These are phyloP conservation scores for Luffa aegyptiaca DNA, from an alignment of 306 rosid species.

Conservation along the genomic window DNA sequence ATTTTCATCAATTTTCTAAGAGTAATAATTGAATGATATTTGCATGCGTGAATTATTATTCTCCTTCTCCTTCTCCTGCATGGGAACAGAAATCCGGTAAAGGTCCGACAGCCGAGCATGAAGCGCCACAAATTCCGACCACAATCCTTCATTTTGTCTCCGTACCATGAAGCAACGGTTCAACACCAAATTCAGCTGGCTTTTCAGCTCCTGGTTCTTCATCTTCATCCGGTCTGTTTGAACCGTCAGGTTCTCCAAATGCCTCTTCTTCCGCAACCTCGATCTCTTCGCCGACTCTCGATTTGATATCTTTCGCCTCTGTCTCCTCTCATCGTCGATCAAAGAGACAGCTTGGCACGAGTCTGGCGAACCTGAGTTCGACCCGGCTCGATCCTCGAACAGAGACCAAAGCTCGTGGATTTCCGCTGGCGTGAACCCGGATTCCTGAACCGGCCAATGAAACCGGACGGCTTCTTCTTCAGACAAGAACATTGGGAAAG, in stretches of 20 bases:
- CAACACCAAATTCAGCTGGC: not conserved
- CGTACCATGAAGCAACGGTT: not conserved
- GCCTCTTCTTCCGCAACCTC: conserved; percentile 10
- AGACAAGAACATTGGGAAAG: not conserved
- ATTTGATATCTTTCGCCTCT: conserved; percentile 5
- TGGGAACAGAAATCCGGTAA: not conserved
- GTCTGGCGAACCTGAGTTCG: not conserved
- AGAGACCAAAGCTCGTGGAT: conserved; percentile 9
- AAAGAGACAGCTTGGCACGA: not conserved
- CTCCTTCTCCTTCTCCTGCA: not conserved
- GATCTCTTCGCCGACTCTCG: conserved; percentile 13
- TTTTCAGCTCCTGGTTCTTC: conserved; percentile 6
- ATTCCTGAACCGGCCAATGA: not conserved
- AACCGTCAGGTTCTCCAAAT: conserved; percentile 8
- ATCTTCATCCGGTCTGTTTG: conserved; percentile 5
- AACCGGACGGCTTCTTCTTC: not conserved
- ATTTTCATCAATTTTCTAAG: not conserved
- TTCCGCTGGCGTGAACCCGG: not conserved
- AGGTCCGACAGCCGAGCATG: conserved; percentile 3
- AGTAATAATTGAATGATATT: not conserved
- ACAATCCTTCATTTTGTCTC: conserved; percentile 4
- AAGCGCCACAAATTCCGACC: conserved; percentile 10
- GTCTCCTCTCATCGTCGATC: not conserved
- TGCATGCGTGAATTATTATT: not conserved
- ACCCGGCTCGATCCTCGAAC: not conserved